These are phyloP conservation scores for Vitis vinifera DNA, from an alignment of 164 flowering plant genomes.

Conservation along the genomic window ASM3070453v1 NC_081814.1:5748501-5749000, in stretches of 20 bases:
- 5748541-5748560: no score
- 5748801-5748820: conserved; percentile 95
- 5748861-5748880: conserved; percentile 85
- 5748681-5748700: conserved; percentile 58
- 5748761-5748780: conserved; percentile 16
- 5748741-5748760: background rate
- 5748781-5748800: conserved; percentile 98
- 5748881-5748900: conserved; percentile 73
- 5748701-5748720: background rate
- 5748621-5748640: conserved; percentile 97
- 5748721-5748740: background rate
- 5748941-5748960: conserved; percentile 56
- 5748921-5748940: conserved; percentile 47
- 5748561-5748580: background rate
- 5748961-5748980: conserved; percentile 58
- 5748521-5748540: no score
- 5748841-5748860: conserved; percentile 62
- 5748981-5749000: conserved; percentile 24
- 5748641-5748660: conserved; percentile 99
- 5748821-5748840: conserved; percentile 89
- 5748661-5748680: conserved; percentile 95
- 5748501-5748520: no score
- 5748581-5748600: background rate
- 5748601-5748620: conserved; percentile 72
- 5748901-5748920: conserved; percentile 53